Evolutionary conservation across 2,329 filamentous ascomycete species (phyloP).

Genomic region (Paracoccidioides lutzii): DNA sequence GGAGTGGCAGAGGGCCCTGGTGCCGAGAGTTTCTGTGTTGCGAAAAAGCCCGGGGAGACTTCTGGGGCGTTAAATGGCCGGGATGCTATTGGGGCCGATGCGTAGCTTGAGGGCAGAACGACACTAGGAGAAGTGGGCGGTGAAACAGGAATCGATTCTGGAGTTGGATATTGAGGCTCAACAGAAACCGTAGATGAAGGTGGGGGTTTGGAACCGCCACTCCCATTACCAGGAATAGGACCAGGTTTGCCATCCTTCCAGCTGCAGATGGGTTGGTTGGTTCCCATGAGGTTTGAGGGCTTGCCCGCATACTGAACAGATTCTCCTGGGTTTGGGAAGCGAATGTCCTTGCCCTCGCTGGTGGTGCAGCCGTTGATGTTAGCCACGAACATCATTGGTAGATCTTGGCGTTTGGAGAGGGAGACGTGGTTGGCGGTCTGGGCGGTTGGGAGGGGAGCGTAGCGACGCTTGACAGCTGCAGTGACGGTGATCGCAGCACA

Average conservation of each 20-base stretch:
- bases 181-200: constrained; percentile 10
- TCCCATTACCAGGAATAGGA: constrained; percentile 23
- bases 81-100: background rate
- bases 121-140: constrained; percentile 1
- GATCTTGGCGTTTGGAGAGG: constrained; percentile 42
- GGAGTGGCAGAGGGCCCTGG: constrained; percentile 13
- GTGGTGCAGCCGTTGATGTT: constrained; percentile 55
- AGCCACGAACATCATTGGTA: constrained; percentile 64
- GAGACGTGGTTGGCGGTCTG: constrained; percentile 12
- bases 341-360: constrained; percentile 41
- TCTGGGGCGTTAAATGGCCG: background rate
- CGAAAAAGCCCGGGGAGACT: background rate
- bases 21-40: constrained; percentile 5
- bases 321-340: constrained; percentile 56
- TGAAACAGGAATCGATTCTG: background rate
- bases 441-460: constrained; percentile 15
- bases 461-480: constrained; percentile 30
- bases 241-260: constrained; percentile 17
- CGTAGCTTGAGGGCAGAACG: background rate
- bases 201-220: constrained; percentile 10
- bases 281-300: constrained; percentile 22
- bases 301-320: constrained; percentile 40
- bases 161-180: background rate
- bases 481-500: constrained; percentile 63
- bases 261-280: constrained; percentile 19